Base-by-base conservation (phyloP, 305 asterid genomes). In the Fraxinus paxiana region DNA sequence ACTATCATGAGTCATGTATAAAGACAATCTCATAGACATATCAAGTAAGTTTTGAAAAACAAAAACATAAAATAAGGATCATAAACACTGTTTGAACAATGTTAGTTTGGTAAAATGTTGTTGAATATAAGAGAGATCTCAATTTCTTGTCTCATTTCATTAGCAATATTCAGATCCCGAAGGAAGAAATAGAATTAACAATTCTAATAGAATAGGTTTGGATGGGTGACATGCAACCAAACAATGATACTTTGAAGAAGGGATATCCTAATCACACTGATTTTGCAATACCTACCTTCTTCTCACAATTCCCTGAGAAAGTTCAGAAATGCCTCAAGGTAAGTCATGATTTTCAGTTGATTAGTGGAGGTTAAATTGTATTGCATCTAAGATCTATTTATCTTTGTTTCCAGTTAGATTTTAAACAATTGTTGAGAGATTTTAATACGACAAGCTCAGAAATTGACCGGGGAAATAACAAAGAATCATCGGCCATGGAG, bases 321-420 rank as follows among this genome's bases (percentile, higher is more conserved):
- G 87, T 91, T 69, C 84, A 78, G 28, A 85, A 91, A 77, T 81
- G 48, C 79, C 78, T 90, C 76, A 82, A 82, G 89, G 98, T 94
- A 54, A 35, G 85, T 72, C 20, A 12, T 30, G 71, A 6, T 15
- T 48, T 73, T 83, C 48, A 48, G 22, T 77, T n/a, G 76, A 54
- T 81, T 72, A 83, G 56, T 85, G 35, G 72, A 34, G 6, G 37
- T 78, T 78, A 6, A 33, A 20, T 76, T 54, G 18, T 34, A 8
- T 83, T 79, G 22, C 20, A 76, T 73, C 69, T 2, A 35, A 54
- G 81, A 69, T 30, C 18, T 12, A 1, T 78, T 41, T 77, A 56
- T 76, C 61, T 71, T 85, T 30, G 30, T 83, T 82, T 78, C 80
- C 76, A 88, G 93, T 79, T 85, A n/a, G 82, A 75, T 76, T 79